Conservation (phyloP, 1,139 yeast genomes). For the Candida sanyaensis region DNA sequence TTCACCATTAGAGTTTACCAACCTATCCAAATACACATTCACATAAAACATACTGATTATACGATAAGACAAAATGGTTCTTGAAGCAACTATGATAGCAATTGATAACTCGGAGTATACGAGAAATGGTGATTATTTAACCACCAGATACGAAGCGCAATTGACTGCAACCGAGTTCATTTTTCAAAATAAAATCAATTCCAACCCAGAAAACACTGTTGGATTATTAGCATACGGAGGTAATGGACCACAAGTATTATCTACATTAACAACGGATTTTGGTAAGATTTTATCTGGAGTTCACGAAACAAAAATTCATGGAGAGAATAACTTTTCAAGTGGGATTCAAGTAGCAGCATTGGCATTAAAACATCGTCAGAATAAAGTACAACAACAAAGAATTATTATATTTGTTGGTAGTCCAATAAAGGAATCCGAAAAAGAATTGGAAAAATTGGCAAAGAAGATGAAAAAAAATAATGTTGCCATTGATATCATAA, state of each 20-base stretch:
- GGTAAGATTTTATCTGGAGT: constrained; percentile 88
- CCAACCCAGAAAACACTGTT: constrained; percentile 93
- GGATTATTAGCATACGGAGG: constrained; percentile 92
- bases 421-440: constrained; percentile 72
- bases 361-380: constrained; percentile 94
- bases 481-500: constrained; percentile 85
- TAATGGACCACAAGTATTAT: constrained; percentile 77
- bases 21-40: background rate
- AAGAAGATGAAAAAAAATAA: constrained; percentile 93
- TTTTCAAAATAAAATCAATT: constrained; percentile 80
- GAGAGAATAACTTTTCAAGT: constrained; percentile 68
- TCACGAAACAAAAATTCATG: constrained; percentile 77
- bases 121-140: constrained; percentile 92
- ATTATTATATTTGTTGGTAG: constrained; percentile 89
- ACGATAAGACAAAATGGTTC: constrained; percentile 58
- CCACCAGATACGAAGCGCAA: constrained; percentile 92
- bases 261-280: constrained; percentile 84
- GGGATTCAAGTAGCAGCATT: constrained; percentile 97
- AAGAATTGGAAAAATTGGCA: constrained; percentile 80
- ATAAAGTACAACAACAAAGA: constrained; percentile 88
- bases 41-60: no score
- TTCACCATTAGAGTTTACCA: background rate
- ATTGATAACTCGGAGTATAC: constrained; percentile 95
- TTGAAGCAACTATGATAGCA: constrained; percentile 95
- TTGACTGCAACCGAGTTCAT: constrained; percentile 88